Percentiles rank a stretch among this genome's conserved stretches.
phyloP scores from a whole-genome alignment of 176 grass and related monocot species.

The Chrysopogon serrulatus region DNA sequence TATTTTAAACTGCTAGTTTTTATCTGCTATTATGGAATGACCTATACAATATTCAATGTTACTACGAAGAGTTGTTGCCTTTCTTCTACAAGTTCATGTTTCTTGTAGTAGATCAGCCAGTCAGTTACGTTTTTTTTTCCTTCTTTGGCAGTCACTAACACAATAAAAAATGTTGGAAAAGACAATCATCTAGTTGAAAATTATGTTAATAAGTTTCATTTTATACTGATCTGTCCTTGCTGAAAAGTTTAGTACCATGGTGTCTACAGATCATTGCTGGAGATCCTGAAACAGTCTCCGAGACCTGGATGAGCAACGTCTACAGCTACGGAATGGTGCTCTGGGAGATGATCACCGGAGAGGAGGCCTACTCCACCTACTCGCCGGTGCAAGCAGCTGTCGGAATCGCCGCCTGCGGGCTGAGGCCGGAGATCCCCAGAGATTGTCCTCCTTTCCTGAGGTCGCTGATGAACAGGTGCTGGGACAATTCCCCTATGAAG shows the following conservation, averaged over 20 bases:
- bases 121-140: background rate
- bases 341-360: conserved; percentile 89
- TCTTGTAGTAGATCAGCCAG: background rate
- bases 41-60: background rate
- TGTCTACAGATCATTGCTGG: conserved; percentile 78
- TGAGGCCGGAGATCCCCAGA: conserved; percentile 89
- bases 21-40: conserved; percentile 11
- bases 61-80: background rate
- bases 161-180: background rate
- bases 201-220: background rate
- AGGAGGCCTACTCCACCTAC: conserved; percentile 91
- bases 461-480: conserved; percentile 83
- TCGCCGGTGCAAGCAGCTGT: conserved; percentile 96
- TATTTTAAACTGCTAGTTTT: background rate
- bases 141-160: background rate
- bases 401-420: conserved; percentile 80
- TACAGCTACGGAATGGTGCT: conserved; percentile 96
- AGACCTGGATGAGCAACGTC: conserved; percentile 96
- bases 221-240: conserved; percentile 7
- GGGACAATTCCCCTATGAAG: conserved; percentile 78
- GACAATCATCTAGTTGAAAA: background rate
- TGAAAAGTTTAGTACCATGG: conserved; percentile 15
- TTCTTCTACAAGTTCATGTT: background rate
- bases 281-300: conserved; percentile 81
- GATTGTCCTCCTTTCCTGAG: conserved; percentile 76